Base-by-base conservation (phyloP, 1,284 basidiomycete genomes). In the Tremellales sp. region DNA sequence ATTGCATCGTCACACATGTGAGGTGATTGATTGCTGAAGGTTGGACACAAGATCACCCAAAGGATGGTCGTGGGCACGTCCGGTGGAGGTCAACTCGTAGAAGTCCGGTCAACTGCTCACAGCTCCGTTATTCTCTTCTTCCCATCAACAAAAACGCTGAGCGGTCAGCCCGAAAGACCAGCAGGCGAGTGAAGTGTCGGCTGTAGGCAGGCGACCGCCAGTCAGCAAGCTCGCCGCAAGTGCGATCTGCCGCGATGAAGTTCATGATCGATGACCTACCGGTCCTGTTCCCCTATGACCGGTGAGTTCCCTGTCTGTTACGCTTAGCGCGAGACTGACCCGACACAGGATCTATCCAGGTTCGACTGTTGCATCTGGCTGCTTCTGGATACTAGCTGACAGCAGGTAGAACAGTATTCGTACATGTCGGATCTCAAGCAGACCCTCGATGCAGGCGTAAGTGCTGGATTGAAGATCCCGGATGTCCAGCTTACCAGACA, bases 371-470 rank as follows among this genome's bases (percentile, higher is more conserved):
- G 62, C 51, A 24, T 46, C 40, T 26, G 21, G 24, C 22, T 12
- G 27, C 36, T 12, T 15, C 23, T 40, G 42, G 13, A 11, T 43
- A 21, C 21, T 11, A 17, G 23, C 45, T 58, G 22, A 58, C 29
- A n/a, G n/a, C n/a, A 33, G 13, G 10, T 69, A 87, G 94, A 97
- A 70, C 94, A 97, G 82, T 97, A 93, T 83, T 85, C 89, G 36
- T 98, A 98, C 70, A 97, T 98, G 92, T 92, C 90, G 74, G 94
- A 98, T 75, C 80, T 98, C 61, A 98, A 98, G 74, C 81, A 90
- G 63, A 94, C 94, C 4, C 82, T 98, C 21, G 96, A 98, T 75
- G 92, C 92, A 27, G 84, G 87, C 52, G 77, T 76, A 44, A 52
- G 75, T 55, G 21, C 12, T 51, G 52, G n/a, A n/a, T 53, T 42